These are phyloP conservation scores for Dryas integrifolia DNA, from an alignment of 331 rosid species.

Conservation along the genomic window DNA sequence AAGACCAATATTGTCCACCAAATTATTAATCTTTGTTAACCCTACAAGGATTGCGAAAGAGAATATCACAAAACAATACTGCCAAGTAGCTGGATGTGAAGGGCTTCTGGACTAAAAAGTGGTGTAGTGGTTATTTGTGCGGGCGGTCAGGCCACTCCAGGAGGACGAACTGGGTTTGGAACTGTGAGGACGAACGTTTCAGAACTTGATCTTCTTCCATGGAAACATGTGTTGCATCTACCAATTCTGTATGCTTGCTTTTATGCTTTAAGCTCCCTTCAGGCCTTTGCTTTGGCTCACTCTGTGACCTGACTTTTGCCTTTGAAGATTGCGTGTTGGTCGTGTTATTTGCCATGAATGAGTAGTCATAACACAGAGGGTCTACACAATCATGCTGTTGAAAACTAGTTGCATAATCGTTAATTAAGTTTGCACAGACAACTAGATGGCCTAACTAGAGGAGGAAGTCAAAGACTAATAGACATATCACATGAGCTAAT, in stretches of 20 bases:
- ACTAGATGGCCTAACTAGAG: no score
- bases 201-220: conserved; percentile 39
- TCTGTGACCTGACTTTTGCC: conserved; percentile 73
- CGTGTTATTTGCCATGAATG: conserved; percentile 64
- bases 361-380: conserved; percentile 24
- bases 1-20: no score
- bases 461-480: no score
- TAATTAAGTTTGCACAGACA: no score
- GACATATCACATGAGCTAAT: no score
- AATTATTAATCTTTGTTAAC: no score
- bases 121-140: no score
- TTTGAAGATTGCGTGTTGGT: conserved; percentile 66
- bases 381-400: conserved; percentile 31
- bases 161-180: conserved; percentile 20
- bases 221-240: conserved; percentile 9
- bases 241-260: conserved; percentile 38
- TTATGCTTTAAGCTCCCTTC: conserved; percentile 30
- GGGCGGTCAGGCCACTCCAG: no score
- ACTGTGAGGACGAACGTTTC: conserved; percentile 32
- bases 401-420: not conserved
- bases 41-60: no score
- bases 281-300: conserved; percentile 91
- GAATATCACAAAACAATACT: no score
- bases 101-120: no score
- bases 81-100: no score